Conservation (phyloP, 352 stramenopile species). For the Globisporangium spiculum region DNA sequence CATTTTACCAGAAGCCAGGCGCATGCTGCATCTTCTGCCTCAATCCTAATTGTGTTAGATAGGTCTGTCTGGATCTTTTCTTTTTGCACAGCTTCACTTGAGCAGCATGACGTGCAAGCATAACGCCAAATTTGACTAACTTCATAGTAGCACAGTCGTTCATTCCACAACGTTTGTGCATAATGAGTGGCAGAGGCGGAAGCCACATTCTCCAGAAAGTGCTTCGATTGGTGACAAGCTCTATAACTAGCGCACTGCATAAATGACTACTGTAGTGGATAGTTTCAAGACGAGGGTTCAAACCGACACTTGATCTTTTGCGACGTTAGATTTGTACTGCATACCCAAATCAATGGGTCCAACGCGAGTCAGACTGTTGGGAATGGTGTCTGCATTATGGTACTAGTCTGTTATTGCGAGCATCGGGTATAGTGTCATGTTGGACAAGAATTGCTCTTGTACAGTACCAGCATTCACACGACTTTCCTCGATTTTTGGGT, state of each 20-base stretch:
- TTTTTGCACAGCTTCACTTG: neutral
- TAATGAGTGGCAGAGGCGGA: neutral
- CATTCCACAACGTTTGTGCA: neutral
- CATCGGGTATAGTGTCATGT: neutral
- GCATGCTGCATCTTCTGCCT: neutral
- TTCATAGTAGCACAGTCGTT: neutral
- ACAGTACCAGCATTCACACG: no score
- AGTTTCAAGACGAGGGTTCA: no score
- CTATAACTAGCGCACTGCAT: neutral
- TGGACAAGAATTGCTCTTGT: neutral
- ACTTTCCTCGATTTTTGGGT: neutral
- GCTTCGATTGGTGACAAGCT: neutral
- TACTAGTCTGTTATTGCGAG: neutral
- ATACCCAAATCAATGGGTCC: no score
- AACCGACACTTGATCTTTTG: no score
- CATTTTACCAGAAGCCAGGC: neutral
- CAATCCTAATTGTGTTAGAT: neutral
- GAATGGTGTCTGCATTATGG: no score
- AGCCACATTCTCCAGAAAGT: neutral
- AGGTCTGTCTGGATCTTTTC: neutral
- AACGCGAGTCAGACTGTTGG: no score
- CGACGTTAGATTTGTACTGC: no score
- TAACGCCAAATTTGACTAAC: neutral
- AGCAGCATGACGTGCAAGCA: neutral
- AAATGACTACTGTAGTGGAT: neutral